These are phyloP conservation scores for Eutrema yunnanense DNA, from an alignment of 345 rosid species.

Conservation along the genomic window DNA sequence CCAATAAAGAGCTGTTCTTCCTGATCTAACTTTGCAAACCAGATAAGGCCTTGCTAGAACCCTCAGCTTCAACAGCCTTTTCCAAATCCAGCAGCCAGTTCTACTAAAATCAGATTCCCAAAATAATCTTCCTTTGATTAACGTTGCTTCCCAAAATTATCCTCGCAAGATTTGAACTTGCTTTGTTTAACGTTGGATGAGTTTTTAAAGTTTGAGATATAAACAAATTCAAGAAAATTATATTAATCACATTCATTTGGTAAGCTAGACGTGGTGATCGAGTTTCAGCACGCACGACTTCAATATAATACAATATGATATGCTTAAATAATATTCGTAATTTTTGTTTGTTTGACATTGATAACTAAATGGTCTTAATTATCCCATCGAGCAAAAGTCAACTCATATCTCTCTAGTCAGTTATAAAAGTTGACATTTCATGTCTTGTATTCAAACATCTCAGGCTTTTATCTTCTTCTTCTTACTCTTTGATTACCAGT, in stretches of 20 bases:
- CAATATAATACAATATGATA: neutral
- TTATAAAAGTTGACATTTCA: conserved; percentile 3
- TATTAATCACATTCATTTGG: neutral
- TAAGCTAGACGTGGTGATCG: conserved; percentile 4
- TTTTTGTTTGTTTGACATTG: neutral
- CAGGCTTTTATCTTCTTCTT: neutral
- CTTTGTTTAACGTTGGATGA: neutral
- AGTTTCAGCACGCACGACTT: conserved; percentile 10
- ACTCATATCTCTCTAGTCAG: conserved; percentile 13
- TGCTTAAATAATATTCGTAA: neutral
- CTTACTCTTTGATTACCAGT: neutral
- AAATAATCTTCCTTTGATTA: no score
- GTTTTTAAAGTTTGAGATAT: neutral
- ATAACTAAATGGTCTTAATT: neutral
- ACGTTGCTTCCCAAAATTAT: no score
- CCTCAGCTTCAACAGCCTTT: no score
- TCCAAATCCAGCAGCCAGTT: no score
- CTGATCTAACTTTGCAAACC: no score
- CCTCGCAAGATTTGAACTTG: no score
- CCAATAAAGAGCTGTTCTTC: no score
- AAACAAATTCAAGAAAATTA: neutral
- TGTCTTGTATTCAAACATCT: neutral
- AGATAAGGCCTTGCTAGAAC: no score
- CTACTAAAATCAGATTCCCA: no score
- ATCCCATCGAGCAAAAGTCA: conserved; percentile 19